These are phyloP conservation scores for Maudiozyma turicensis DNA, from an alignment of 805 yeast genomes.

Conservation along the genomic window DNA sequence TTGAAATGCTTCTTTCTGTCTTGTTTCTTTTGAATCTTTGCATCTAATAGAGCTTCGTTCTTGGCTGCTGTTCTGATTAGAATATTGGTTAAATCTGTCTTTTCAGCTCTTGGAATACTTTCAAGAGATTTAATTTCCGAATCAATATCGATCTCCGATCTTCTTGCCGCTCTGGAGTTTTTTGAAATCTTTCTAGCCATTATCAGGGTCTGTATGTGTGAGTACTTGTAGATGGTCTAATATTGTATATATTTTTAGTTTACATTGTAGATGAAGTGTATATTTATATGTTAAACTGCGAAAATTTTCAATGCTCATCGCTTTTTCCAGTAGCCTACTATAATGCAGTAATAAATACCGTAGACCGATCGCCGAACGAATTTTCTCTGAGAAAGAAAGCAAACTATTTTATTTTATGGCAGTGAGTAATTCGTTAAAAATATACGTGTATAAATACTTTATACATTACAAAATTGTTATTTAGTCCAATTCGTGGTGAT, in stretches of 20 bases:
- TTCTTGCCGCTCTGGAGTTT: conserved; percentile 69
- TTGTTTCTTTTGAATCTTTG: conserved; percentile 40
- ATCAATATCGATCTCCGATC: conserved; percentile 39
- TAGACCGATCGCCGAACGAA: too few species aligned
- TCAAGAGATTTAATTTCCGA: conserved; percentile 42
- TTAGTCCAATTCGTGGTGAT: conserved; percentile 25
- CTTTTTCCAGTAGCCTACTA: not conserved
- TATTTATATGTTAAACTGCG: not conserved
- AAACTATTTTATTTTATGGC: too few species aligned
- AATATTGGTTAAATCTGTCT: conserved; percentile 50
- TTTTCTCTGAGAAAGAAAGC: too few species aligned
- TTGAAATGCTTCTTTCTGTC: conserved; percentile 31
- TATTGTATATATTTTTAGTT: too few species aligned
- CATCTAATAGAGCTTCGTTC: conserved; percentile 51
- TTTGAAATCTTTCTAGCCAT: conserved; percentile 21
- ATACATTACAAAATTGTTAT: not conserved
- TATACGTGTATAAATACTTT: too few species aligned
- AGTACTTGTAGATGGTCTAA: too few species aligned
- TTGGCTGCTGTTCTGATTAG: conserved; percentile 58
- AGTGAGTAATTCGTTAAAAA: too few species aligned
- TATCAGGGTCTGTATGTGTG: not conserved
- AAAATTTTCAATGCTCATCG: not conserved
- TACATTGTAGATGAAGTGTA: too few species aligned
- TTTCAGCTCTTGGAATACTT: conserved; percentile 48
- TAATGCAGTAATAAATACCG: too few species aligned